A percentile compares a stretch with the other conserved stretches of the same genome.
These are phyloP conservation scores for Colletotrichum eleusines DNA, from an alignment of 2,329 filamentous ascomycete species.

Conservation along the genomic window DNA sequence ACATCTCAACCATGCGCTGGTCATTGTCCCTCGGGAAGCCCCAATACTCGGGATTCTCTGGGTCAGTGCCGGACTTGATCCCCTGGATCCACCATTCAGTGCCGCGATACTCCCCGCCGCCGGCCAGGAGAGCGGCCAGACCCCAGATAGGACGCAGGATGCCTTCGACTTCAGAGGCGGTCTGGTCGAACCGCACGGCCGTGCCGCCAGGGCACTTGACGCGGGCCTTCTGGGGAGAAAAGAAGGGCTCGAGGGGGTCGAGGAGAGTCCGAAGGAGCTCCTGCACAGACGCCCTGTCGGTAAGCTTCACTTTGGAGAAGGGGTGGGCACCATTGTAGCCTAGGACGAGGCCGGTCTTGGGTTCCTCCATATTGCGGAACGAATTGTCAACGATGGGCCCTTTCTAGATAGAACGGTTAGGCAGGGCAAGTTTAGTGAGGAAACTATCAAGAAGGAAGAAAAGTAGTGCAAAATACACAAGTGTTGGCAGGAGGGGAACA, in stretches of 20 bases:
- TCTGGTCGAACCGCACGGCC: constrained; percentile 82
- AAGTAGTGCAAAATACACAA: too few relatives aligned
- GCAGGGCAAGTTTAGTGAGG: background rate
- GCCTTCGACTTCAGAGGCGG: constrained; percentile 82
- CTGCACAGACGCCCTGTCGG: constrained; percentile 68
- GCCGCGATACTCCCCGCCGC: constrained; percentile 73
- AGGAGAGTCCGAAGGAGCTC: constrained; percentile 72
- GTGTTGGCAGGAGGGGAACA: background rate
- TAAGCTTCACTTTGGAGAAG: constrained; percentile 64
- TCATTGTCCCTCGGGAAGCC: constrained; percentile 81
- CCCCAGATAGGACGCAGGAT: constrained; percentile 83
- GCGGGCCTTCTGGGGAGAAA: constrained; percentile 74
- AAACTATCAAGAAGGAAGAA: background rate
- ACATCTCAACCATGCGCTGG: constrained; percentile 89
- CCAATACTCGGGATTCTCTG: constrained; percentile 79
- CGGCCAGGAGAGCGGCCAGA: constrained; percentile 76
- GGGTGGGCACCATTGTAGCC: constrained; percentile 67
- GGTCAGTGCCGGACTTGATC: constrained; percentile 77
- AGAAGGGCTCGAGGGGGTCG: constrained; percentile 78
- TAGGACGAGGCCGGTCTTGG: constrained; percentile 51
- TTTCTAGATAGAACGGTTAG: background rate
- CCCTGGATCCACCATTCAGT: constrained; percentile 77
- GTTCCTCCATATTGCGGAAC: constrained; percentile 29
- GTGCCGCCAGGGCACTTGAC: constrained; percentile 77
- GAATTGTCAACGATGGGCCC: background rate